Evolutionary conservation across 1,139 yeast genomes (phyloP).

Genomic region (Lodderomyces theae): DNA sequence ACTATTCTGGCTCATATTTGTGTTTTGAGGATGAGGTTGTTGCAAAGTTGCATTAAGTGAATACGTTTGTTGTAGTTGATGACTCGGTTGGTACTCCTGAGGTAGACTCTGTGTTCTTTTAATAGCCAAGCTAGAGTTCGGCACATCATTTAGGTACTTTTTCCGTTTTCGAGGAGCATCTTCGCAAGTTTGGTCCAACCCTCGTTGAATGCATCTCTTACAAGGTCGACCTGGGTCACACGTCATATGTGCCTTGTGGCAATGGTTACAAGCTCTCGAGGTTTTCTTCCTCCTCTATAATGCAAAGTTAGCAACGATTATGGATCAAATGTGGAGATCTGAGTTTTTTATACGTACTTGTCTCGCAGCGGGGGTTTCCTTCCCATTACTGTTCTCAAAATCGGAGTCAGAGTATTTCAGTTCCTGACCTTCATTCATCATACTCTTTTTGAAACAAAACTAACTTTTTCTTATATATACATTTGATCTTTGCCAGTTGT

Average conservation of each 20-base stretch:
- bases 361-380: neutral
- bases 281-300: slow-evolving; percentile 53
- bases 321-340: neutral
- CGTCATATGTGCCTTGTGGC: slow-evolving; percentile 84
- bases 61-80: slow-evolving; percentile 1
- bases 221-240: slow-evolving; percentile 86
- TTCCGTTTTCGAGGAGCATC: slow-evolving; percentile 89
- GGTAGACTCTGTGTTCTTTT: slow-evolving; percentile 3
- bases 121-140: slow-evolving; percentile 21
- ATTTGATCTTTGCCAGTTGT: neutral
- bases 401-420: slow-evolving; percentile 1
- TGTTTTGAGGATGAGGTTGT: neutral
- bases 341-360: neutral
- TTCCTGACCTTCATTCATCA: neutral
- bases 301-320: neutral
- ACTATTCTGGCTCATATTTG: neutral
- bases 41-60: slow-evolving; percentile 1
- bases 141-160: slow-evolving; percentile 68
- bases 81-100: neutral
- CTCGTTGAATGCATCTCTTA: slow-evolving; percentile 68
- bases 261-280: slow-evolving; percentile 79
- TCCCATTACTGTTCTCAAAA: neutral
- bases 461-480: neutral
- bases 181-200: slow-evolving; percentile 68
- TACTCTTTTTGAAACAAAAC: neutral